These are phyloP conservation scores for Alternaria brassicicola DNA, from an alignment of 2,329 filamentous ascomycete species.

Conservation along the genomic window DNA sequence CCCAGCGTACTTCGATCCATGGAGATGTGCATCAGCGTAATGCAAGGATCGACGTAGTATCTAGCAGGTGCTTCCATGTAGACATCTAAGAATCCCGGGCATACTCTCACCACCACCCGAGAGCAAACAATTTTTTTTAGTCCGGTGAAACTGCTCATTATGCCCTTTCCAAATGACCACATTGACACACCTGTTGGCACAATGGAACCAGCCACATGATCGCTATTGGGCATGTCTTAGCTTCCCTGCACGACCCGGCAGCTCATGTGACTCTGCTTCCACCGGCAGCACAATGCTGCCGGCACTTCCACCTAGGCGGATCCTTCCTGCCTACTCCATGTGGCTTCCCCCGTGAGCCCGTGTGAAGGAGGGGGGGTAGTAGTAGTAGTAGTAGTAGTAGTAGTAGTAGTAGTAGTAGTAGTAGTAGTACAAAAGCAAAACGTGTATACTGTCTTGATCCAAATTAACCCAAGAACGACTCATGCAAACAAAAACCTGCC, in stretches of 20 bases:
- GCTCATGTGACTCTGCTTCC: background rate
- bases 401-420: too few relatives aligned
- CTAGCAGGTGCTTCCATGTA: background rate
- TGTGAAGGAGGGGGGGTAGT: background rate
- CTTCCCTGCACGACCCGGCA: background rate
- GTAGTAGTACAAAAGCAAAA: background rate
- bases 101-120: background rate
- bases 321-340: conserved; percentile 5
- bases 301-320: background rate
- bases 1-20: background rate
- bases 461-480: background rate
- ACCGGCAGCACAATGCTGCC: conserved; percentile 14
- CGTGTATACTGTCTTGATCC: background rate
- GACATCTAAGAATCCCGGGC: background rate
- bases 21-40: background rate
- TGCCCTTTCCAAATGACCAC: background rate
- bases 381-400: too few relatives aligned
- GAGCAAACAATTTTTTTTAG: background rate
- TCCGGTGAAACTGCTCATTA: background rate
- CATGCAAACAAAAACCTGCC: background rate
- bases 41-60: background rate
- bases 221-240: background rate
- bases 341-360: conserved; percentile 1
- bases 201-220: background rate
- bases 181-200: background rate